These are phyloP conservation scores for Polygonum maritimum DNA, from an alignment of 148 eudicot species.

Conservation along the genomic window DNA sequence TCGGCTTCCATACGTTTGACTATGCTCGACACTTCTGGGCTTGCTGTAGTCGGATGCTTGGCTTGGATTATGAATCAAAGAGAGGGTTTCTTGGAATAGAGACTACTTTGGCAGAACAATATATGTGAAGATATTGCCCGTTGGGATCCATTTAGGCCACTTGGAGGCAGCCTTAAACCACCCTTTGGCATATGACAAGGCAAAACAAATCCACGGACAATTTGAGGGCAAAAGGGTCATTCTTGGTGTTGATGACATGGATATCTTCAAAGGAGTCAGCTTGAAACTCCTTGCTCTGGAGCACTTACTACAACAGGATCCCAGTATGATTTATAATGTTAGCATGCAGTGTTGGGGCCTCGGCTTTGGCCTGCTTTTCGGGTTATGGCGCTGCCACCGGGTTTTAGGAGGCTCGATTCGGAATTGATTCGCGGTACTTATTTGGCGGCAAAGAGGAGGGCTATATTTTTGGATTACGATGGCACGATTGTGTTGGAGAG, in stretches of 20 bases:
- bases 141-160: constrained; percentile 51
- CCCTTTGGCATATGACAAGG: constrained; percentile 37
- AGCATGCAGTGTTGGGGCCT: constrained; percentile 61
- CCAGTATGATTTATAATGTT: constrained; percentile 36
- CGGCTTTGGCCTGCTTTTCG: constrained; percentile 54
- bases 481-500: constrained; percentile 52
- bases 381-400: constrained; percentile 52
- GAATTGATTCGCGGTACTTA: constrained; percentile 46
- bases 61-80: constrained; percentile 54
- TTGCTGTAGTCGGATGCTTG: constrained; percentile 60
- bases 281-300: constrained; percentile 58
- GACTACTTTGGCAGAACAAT: constrained; percentile 63
- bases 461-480: constrained; percentile 69
- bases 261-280: constrained; percentile 69
- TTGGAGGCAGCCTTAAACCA: constrained; percentile 45
- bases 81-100: constrained; percentile 56
- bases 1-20: constrained; percentile 73
- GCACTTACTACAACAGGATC: constrained; percentile 31
- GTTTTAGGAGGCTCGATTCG: constrained; percentile 45
- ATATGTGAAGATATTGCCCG: constrained; percentile 55
- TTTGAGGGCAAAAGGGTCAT: constrained; percentile 47
- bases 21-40: constrained; percentile 73
- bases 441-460: constrained; percentile 40
- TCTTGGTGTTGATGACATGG: constrained; percentile 78
- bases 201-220: constrained; percentile 40